Conservation (phyloP, 2,329 filamentous ascomycete species). For the Neonectria ditissima region DNA sequence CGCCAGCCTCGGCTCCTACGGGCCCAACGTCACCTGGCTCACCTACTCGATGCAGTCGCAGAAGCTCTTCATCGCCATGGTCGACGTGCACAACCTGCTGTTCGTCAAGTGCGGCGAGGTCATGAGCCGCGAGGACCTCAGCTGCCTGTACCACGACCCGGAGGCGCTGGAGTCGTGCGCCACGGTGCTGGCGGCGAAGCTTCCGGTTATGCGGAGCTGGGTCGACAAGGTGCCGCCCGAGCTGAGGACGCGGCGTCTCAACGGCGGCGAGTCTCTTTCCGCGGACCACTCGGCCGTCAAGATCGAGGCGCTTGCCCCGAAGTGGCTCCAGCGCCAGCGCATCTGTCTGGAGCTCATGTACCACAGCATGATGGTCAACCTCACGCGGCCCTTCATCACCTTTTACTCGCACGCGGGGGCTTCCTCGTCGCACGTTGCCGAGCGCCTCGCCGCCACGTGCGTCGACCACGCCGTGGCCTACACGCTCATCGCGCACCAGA, state of each 20-base stretch:
- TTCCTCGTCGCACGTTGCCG: constrained; percentile 30
- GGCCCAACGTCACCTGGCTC: constrained; percentile 38
- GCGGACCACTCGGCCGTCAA: constrained; percentile 47
- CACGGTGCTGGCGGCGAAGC: constrained; percentile 37
- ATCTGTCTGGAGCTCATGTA: constrained; percentile 56
- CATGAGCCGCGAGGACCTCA: constrained; percentile 6
- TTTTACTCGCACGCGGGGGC: constrained; percentile 41
- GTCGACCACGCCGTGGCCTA: constrained; percentile 42
- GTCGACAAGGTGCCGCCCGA: constrained; percentile 48
- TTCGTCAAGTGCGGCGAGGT: constrained; percentile 40
- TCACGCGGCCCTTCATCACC: constrained; percentile 55
- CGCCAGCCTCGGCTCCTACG: constrained; percentile 29
- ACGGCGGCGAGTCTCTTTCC: constrained; percentile 48
- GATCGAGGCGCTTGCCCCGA: constrained; percentile 48
- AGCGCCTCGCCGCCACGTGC: constrained; percentile 32
- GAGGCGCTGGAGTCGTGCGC: constrained; percentile 35
- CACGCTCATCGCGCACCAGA: constrained; percentile 41
- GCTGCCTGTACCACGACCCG: constrained; percentile 33
- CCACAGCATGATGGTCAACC: constrained; percentile 52
- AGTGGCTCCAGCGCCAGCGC: constrained; percentile 55
- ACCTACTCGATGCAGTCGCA: constrained; percentile 30
- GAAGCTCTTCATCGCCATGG: constrained; percentile 30
- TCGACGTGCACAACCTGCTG: constrained; percentile 47
- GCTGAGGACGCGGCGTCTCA: constrained; percentile 51
- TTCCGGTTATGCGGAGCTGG: constrained; percentile 47